A percentile compares a stretch with the other conserved stretches of the same genome.
phyloP scores from a whole-genome alignment of 2,329 filamentous ascomycete genomes.

The Colletotrichum euphorbiae region DNA sequence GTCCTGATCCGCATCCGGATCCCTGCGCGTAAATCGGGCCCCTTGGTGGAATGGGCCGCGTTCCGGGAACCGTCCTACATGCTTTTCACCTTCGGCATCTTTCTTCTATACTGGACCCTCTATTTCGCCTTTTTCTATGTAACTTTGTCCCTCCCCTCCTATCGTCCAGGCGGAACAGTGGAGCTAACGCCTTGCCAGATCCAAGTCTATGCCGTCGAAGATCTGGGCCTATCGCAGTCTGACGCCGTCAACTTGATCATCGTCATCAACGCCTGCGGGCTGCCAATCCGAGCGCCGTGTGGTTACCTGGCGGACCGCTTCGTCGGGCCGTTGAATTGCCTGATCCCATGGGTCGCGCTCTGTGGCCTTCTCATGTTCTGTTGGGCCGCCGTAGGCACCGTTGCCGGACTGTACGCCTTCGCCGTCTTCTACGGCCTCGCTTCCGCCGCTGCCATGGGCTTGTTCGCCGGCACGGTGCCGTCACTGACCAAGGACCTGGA shows the following conservation, averaged over 20 bases:
- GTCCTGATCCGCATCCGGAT: neutral
- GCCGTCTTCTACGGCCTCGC: constrained; percentile 71
- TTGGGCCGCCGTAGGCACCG: constrained; percentile 64
- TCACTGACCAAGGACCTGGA: constrained; percentile 63
- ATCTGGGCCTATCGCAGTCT: no score
- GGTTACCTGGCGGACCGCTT: constrained; percentile 65
- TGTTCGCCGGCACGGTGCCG: constrained; percentile 72
- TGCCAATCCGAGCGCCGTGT: constrained; percentile 51
- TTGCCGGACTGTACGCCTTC: constrained; percentile 69
- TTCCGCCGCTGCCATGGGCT: constrained; percentile 70
- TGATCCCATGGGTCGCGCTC: constrained; percentile 55
- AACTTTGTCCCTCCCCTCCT: constrained; percentile 66
- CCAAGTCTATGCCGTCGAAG: no score
- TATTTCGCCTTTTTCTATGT: constrained; percentile 66
- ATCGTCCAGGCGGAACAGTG: constrained; percentile 39
- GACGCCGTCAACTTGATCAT: no score
- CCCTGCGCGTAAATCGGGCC: constrained; percentile 42
- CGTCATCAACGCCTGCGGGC: no score
- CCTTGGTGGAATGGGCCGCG: neutral
- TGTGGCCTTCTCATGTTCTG: constrained; percentile 58
- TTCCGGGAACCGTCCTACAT: constrained; percentile 44
- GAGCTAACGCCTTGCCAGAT: no score
- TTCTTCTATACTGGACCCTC: constrained; percentile 57
- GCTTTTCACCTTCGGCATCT: constrained; percentile 48
- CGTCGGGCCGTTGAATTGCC: constrained; percentile 44